Percentiles rank a stretch among this genome's conserved stretches.
phyloP scores from a whole-genome alignment of 176 grass and related monocot genomes.

The Urochloa ruziziensis region DNA sequence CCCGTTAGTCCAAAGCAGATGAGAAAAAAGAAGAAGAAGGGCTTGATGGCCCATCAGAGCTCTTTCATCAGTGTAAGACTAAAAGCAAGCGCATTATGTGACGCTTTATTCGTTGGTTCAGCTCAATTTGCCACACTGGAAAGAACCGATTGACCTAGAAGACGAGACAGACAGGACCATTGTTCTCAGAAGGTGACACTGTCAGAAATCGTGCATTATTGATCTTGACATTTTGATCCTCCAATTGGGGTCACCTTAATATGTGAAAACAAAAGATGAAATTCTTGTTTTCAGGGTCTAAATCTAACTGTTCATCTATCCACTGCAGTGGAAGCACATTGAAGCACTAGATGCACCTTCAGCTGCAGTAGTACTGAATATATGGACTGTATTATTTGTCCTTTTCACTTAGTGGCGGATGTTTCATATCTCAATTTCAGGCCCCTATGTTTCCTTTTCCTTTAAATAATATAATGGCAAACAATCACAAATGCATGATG shows the following conservation, averaged over 20 bases:
- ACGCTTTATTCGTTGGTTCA: slow-evolving; percentile 22
- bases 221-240: background rate
- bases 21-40: background rate
- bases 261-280: background rate
- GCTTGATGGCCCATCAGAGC: background rate
- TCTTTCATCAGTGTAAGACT: slow-evolving; percentile 18
- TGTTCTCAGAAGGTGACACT: background rate
- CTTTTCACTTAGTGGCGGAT: background rate
- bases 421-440: slow-evolving; percentile 23
- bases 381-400: slow-evolving; percentile 4
- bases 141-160: background rate
- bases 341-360: background rate
- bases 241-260: background rate
- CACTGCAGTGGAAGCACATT: background rate
- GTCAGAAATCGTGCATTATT: background rate
- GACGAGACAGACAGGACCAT: background rate
- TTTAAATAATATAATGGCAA: slow-evolving; percentile 16
- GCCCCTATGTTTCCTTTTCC: background rate
- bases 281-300: background rate
- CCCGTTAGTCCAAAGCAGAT: slow-evolving; percentile 25
- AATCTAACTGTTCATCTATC: background rate
- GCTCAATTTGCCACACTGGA: background rate
- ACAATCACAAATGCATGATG: background rate
- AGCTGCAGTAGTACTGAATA: background rate
- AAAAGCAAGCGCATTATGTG: slow-evolving; percentile 16